Evolutionary conservation across 1,284 basidiomycete species (phyloP).

Genomic region (Microbotryum violaceum): DNA sequence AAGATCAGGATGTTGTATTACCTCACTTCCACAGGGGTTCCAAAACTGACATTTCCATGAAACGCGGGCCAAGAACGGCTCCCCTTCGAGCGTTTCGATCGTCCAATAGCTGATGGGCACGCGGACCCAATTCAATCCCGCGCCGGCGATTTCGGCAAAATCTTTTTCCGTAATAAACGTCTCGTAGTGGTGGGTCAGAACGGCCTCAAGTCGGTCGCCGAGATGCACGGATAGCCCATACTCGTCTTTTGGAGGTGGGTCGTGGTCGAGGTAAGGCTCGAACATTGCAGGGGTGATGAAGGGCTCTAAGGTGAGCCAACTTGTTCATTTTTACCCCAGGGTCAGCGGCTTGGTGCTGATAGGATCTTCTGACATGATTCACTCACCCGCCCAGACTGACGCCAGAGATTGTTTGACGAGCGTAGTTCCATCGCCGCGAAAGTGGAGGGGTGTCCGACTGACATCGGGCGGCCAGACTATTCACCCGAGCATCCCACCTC

Average conservation of each 20-base stretch:
- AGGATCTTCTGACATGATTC: neutral
- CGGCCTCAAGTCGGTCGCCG: slow-evolving; percentile 50
- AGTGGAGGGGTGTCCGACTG: slow-evolving; percentile 59
- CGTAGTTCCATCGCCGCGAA: slow-evolving; percentile 74
- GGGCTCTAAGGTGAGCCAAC: slow-evolving; percentile 79
- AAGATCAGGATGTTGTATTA: too few species aligned
- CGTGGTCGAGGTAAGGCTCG: slow-evolving; percentile 54
- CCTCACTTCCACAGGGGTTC: too few species aligned
- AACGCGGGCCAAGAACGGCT: slow-evolving; percentile 66
- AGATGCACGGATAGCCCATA: slow-evolving; percentile 62
- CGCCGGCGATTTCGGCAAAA: slow-evolving; percentile 75
- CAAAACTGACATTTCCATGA: slow-evolving; percentile 5
- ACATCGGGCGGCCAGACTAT: slow-evolving; percentile 52
- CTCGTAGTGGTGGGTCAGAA: slow-evolving; percentile 60
- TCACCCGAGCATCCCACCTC: slow-evolving; percentile 49
- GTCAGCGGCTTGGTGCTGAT: neutral
- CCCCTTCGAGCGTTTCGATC: slow-evolving; percentile 63
- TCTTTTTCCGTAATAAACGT: slow-evolving; percentile 81
- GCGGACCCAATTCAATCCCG: slow-evolving; percentile 63
- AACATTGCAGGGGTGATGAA: slow-evolving; percentile 74
- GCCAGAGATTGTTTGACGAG: slow-evolving; percentile 49
- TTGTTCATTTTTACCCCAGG: neutral
- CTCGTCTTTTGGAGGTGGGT: slow-evolving; percentile 55
- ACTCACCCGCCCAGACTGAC: slow-evolving; percentile 18
- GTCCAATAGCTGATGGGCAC: slow-evolving; percentile 80